Percentiles rank a stretch among this genome's conserved stretches.
These are phyloP conservation scores for Cryoendolithus antarcticus DNA, from an alignment of 2,329 filamentous ascomycete species.

Conservation along the genomic window DNA sequence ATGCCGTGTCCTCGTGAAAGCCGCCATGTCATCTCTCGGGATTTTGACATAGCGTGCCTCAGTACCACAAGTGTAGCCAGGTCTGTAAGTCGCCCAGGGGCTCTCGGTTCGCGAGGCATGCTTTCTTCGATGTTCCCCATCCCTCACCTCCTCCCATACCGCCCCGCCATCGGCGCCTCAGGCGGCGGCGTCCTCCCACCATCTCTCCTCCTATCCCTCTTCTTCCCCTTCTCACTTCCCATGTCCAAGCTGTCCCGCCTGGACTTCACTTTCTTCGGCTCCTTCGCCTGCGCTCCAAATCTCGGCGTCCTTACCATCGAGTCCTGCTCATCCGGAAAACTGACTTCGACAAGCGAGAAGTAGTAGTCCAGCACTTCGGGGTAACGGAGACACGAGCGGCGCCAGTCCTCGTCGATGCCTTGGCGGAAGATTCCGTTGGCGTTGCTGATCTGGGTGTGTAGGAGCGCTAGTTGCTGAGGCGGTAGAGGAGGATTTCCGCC, in stretches of 20 bases:
- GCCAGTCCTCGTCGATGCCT: constrained; percentile 70
- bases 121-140: too few relatives aligned
- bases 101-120: too few relatives aligned
- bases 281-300: constrained; percentile 14
- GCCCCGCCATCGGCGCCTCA: constrained; percentile 11
- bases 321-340: constrained; percentile 45
- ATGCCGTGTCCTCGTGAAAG: too few relatives aligned
- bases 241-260: constrained; percentile 21
- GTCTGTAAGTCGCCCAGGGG: too few relatives aligned
- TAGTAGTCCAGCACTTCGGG: constrained; percentile 76
- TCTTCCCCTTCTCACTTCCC: constrained; percentile 12
- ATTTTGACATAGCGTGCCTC: too few relatives aligned
- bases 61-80: too few relatives aligned
- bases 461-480: constrained; percentile 26
- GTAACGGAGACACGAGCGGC: constrained; percentile 60
- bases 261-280: constrained; percentile 21
- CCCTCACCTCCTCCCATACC: not conserved
- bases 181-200: constrained; percentile 14
- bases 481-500: constrained; percentile 32
- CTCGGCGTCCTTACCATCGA: constrained; percentile 25
- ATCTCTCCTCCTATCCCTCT: constrained; percentile 12
- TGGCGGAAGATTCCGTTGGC: constrained; percentile 56
- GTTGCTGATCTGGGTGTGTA: constrained; percentile 44
- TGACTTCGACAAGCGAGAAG: constrained; percentile 57
- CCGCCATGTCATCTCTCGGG: too few relatives aligned